A percentile compares a stretch with the other conserved stretches of the same genome.
Evolutionary conservation across 345 rosid species (phyloP).

Genomic region (Mangifera indica): DNA sequence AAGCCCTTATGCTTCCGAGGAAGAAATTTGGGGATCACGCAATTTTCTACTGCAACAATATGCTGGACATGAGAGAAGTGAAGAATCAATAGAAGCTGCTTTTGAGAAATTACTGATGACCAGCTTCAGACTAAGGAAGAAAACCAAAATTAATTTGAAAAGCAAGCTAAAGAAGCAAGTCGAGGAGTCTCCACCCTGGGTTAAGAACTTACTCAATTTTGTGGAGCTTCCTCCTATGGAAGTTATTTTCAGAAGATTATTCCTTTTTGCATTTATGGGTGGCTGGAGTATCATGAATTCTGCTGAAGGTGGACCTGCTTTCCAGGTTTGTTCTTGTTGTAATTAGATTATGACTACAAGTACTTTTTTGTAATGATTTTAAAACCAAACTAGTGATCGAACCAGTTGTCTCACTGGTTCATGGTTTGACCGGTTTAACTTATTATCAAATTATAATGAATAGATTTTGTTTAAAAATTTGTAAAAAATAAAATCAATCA

Average conservation of each 20-base stretch:
- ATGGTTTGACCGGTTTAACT: too few relatives aligned
- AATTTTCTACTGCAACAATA: conserved; percentile 87
- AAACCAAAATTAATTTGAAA: conserved; percentile 80
- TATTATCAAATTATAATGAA: too few relatives aligned
- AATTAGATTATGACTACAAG: neutral
- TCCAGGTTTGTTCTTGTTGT: conserved; percentile 66
- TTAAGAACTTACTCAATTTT: conserved; percentile 65
- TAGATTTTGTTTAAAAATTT: too few relatives aligned
- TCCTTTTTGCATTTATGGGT: conserved; percentile 97
- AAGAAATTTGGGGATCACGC: conserved; percentile 95
- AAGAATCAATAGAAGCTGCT: conserved; percentile 91
- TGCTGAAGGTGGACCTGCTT: conserved; percentile 98
- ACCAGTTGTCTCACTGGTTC: too few relatives aligned
- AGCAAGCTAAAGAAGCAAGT: conserved; percentile 86
- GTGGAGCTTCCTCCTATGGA: conserved; percentile 82
- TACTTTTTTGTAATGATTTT: too few relatives aligned
- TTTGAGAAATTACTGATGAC: conserved; percentile 87
- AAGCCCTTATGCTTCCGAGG: conserved; percentile 80
- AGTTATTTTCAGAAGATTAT: conserved; percentile 82
- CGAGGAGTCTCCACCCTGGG: conserved; percentile 95
- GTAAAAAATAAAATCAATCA: too few relatives aligned
- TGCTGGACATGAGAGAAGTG: conserved; percentile 88
- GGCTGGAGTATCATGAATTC: conserved; percentile 99
- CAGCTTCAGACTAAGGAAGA: conserved; percentile 78
- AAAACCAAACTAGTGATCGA: too few relatives aligned